Evolutionary conservation across 2,329 filamentous ascomycete genomes (phyloP), one percentile per base, ranked within the genome.

Genomic region (Peltaster fructicola): DNA sequence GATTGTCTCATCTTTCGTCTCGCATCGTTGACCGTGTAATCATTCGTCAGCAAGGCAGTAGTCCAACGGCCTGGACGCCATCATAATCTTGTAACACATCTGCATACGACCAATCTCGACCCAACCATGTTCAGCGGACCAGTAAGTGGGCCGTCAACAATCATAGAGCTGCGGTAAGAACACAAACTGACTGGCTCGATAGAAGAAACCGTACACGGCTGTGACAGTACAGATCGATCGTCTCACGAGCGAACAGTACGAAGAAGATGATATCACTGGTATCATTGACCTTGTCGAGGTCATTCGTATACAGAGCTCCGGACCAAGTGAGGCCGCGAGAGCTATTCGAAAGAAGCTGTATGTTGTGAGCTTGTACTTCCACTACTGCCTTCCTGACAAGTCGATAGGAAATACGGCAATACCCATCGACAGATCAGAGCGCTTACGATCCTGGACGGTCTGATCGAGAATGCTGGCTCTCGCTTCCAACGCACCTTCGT

Each of bases 201-300:
- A 59, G 55, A 58, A 84, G 57, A 88, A 88, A 52, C 84, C 85
- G 3, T 95, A 82, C 52, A 81, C 88, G 45, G 82, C 88, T 20
- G 74, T 98, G 34, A 92, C 85, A 17, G 85, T 92, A 27, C 79
- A 80, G 35, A 69, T 98, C 41, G 88, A 95, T 52, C 74, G 74
- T 31, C 66, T 95, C 40, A 95, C 85, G 2, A 75, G 79, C 43
- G 85, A 93, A 52, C 63, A 76, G 33, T 90, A 79, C 52, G 76
- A 90, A 32, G 80, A 90, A 46, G 81, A 95, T 48, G 84, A 95
- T 49, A 61, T 90, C 17, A 76, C 79, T 41, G 88, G 85, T 13
- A 81, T 98, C 36, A 79, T 85, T 19, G 84, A 95, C 42, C 69
- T 98, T 13, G 79, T 95, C 35, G 88, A 98, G 52, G 81, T 88